phyloP scores from a whole-genome alignment of 768 basidiomycete species.

The Trametes cubensis region DNA sequence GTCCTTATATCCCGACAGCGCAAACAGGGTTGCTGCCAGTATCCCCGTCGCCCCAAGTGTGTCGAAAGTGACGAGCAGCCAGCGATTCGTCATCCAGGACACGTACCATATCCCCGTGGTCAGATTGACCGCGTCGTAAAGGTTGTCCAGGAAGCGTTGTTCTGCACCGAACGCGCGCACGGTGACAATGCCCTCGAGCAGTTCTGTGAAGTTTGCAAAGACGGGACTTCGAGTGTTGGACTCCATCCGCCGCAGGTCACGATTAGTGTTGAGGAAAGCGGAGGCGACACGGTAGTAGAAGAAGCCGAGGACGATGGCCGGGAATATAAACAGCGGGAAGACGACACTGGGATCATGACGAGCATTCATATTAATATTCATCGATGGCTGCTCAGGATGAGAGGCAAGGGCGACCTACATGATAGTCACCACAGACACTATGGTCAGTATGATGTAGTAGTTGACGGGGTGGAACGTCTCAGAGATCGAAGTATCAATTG shows the following conservation, averaged over 20 bases:
- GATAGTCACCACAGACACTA: slow-evolving; percentile 73
- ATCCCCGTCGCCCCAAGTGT: slow-evolving; percentile 72
- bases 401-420: slow-evolving; percentile 46
- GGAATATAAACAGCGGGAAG: slow-evolving; percentile 83
- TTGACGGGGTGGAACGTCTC: slow-evolving; percentile 75
- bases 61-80: slow-evolving; percentile 86
- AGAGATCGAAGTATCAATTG: slow-evolving; percentile 78
- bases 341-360: slow-evolving; percentile 48
- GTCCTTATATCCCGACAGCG: slow-evolving; percentile 60
- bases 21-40: slow-evolving; percentile 76
- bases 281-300: slow-evolving; percentile 73
- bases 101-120: slow-evolving; percentile 89
- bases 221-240: slow-evolving; percentile 85
- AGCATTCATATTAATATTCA: slow-evolving; percentile 22
- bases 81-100: slow-evolving; percentile 90
- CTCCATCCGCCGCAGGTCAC: slow-evolving; percentile 89
- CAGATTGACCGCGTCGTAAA: slow-evolving; percentile 73
- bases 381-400: background rate
- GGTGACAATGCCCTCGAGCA: slow-evolving; percentile 89
- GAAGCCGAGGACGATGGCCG: slow-evolving; percentile 72
- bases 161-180: slow-evolving; percentile 91
- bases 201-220: slow-evolving; percentile 79
- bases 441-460: slow-evolving; percentile 73
- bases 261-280: slow-evolving; percentile 77
- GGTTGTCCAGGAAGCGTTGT: slow-evolving; percentile 68